Base-by-base conservation (phyloP, 2,329 filamentous ascomycete species). In the Calonectria pseudoreteaudii region DNA sequence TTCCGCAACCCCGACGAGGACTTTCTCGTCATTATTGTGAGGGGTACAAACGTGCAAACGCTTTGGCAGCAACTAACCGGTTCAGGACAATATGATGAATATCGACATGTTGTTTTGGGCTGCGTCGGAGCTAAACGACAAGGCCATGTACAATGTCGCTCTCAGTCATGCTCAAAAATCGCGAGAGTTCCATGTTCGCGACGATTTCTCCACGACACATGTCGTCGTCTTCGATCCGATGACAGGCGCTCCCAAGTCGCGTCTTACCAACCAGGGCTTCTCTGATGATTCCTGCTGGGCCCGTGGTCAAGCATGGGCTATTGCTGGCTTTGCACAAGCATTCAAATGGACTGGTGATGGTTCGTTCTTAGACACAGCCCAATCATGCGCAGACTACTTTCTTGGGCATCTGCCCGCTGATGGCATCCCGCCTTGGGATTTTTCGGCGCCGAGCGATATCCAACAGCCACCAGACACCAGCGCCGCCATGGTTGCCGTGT, bases 261-360 rank as follows among this genome's bases (percentile, higher is more conserved):
- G 84, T n/a, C 82, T 88, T 70, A 89, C 87, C 0, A 87, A 88
- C 62, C 88, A 89, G 75, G 88, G 88, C 0, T 85, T 85, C 76
- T 78, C 77, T 2, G 85, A 88, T 66, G 78, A 78, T 1, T 87
- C 85, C 0, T 87, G 84, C 13, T 89, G 88, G 88, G 81, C 84
- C 7, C 83, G 88, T 4, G 88, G 88, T 0, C 88, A 89, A 70
- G 86, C 87, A 0, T 89, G 88, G 88, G 84, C 85, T 0, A 86
- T 89, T 3, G 83, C 85, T 62, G 88, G 88, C 0, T 89, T 88
- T 68, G 84, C 84, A 0, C 84, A 88, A 76, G 85, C 85, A 0
- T 88, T 87, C 67, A 76, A 77, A n/a, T 88, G 87, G 87, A 89
- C 86, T 0, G 81, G 82, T 14, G 84, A 87, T 31, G 52, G 47